These are phyloP conservation scores for Otatea glauca DNA, from an alignment of 176 grass and related monocot genomes.

Conservation along the genomic window DNA sequence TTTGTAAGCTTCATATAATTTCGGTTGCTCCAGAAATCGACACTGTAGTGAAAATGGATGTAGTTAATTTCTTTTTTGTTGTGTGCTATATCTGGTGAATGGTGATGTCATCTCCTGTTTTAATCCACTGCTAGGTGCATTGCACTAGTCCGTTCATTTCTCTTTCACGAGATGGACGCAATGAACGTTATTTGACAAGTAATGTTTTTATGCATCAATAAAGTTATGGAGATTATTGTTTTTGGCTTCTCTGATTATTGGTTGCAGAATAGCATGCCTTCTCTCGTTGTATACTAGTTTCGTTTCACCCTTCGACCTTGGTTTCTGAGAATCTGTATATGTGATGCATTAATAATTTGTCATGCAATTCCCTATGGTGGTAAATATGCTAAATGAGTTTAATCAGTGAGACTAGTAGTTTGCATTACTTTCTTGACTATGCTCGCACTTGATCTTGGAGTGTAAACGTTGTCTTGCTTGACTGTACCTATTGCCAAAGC, in stretches of 20 bases:
- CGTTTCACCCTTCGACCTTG: neutral
- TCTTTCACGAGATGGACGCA: neutral
- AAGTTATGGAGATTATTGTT: neutral
- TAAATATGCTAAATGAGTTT: neutral
- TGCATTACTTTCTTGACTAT: no score
- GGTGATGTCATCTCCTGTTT: neutral
- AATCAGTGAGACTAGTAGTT: neutral
- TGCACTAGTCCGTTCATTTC: neutral
- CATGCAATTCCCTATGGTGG: neutral
- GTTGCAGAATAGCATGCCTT: neutral
- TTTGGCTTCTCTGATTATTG: neutral
- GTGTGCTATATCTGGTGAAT: neutral
- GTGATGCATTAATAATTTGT: neutral
- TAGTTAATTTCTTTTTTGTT: neutral
- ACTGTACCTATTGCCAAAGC: neutral
- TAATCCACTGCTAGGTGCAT: neutral
- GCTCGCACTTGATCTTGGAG: neutral
- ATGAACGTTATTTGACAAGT: neutral
- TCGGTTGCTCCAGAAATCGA: neutral
- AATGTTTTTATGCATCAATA: neutral
- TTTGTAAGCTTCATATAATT: neutral
- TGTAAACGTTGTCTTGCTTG: neutral
- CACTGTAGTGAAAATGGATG: neutral
- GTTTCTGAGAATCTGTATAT: neutral
- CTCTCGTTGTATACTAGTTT: neutral